phyloP scores from a whole-genome alignment of 176 grass and related monocot species.

The Zoysia pacifica region DNA sequence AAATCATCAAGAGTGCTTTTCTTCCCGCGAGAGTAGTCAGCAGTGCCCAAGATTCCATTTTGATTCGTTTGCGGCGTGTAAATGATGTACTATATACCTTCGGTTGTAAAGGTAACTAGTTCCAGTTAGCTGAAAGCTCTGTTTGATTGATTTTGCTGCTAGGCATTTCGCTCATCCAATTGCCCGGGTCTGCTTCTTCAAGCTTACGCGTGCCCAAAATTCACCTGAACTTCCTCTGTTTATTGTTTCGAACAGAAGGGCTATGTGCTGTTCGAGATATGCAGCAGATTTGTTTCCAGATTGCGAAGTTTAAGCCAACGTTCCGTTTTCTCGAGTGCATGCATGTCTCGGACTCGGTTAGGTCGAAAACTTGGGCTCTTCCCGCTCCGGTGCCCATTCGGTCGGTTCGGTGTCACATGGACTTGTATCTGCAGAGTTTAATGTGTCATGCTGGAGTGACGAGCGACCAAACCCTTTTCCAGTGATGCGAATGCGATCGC shows the following conservation, averaged over 20 bases:
- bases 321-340: too few relatives aligned
- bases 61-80: slow-evolving; percentile 40
- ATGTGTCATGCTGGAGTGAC: slow-evolving; percentile 54
- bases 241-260: neutral
- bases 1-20: neutral
- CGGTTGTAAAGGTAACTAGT: slow-evolving; percentile 17
- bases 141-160: neutral
- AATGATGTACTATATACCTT: slow-evolving; percentile 50
- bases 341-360: neutral
- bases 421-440: slow-evolving; percentile 33
- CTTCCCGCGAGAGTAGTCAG: slow-evolving; percentile 1
- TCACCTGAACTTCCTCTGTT: neutral
- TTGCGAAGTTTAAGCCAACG: neutral
- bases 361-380: neutral
- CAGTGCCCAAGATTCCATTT: slow-evolving; percentile 35
- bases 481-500: neutral
- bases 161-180: neutral
- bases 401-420: slow-evolving; percentile 44
- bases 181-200: slow-evolving; percentile 16
- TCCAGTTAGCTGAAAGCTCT: neutral
- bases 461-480: slow-evolving; percentile 38
- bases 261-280: neutral
- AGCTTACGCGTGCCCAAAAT: neutral
- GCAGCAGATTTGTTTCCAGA: neutral
- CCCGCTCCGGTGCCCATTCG: slow-evolving; percentile 8